Percentiles rank a stretch among this genome's conserved stretches.
Conservation (phyloP, 2,329 filamentous ascomycete species). For the Colletotrichum filicis region DNA sequence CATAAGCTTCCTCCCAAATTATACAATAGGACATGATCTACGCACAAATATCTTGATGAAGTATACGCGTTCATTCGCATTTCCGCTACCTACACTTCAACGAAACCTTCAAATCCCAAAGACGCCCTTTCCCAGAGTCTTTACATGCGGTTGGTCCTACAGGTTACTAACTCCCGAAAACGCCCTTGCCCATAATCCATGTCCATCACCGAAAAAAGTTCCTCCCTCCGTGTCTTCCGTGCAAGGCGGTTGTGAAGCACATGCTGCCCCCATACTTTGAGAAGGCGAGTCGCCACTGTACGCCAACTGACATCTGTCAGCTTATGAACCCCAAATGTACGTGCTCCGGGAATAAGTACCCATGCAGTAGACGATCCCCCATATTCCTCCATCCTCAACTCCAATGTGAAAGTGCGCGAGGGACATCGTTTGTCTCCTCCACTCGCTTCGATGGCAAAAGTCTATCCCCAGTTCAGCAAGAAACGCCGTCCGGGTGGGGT, state of each 20-base stretch:
- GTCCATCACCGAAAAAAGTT: neutral
- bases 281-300: too few relatives aligned
- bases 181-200: neutral
- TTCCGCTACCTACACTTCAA: neutral
- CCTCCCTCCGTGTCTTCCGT: neutral
- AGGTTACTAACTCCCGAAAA: neutral
- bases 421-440: neutral
- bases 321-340: too few relatives aligned
- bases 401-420: conserved; percentile 26
- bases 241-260: neutral
- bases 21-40: too few relatives aligned
- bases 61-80: neutral
- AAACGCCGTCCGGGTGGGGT: conserved; percentile 2
- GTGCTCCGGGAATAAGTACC: too few relatives aligned
- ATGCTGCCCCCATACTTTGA: neutral
- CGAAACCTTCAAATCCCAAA: neutral
- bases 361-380: neutral
- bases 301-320: too few relatives aligned
- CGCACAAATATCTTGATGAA: neutral
- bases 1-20: too few relatives aligned
- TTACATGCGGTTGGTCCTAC: neutral
- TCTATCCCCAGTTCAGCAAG: conserved; percentile 4
- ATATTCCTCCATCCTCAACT: conserved; percentile 32
- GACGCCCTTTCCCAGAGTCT: neutral
- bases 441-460: neutral